Percentiles rank a stretch among this genome's conserved stretches.
Evolutionary conservation across 345 rosid species (phyloP).

Genomic region (Citropsis articulata): DNA sequence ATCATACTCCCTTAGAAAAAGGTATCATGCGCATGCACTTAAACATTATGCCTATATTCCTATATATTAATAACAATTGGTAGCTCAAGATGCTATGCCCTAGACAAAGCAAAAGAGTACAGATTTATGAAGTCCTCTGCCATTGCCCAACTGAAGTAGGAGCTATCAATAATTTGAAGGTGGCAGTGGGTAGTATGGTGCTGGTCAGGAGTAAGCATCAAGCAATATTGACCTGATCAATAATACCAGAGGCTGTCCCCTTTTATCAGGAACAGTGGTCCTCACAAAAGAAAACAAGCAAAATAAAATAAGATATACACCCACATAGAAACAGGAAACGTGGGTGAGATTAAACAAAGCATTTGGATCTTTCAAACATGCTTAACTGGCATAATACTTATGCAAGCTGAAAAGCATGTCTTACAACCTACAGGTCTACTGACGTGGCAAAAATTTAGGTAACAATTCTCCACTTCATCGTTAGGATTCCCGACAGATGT

Average conservation of each 20-base stretch:
- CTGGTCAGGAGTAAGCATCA: slow-evolving; percentile 23
- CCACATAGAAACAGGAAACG: slow-evolving; percentile 6
- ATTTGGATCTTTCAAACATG: slow-evolving; percentile 10
- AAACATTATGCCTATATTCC: neutral
- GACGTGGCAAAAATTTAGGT: neutral
- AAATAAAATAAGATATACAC: neutral
- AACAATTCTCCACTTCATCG: neutral
- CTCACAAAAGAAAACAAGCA: slow-evolving; percentile 7
- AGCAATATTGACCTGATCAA: slow-evolving; percentile 20
- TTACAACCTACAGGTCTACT: neutral
- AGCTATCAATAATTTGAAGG: slow-evolving; percentile 16
- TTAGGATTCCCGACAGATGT: neutral
- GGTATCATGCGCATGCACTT: slow-evolving; percentile 2
- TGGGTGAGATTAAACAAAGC: slow-evolving; percentile 2
- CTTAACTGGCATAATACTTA: neutral
- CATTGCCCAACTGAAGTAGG: slow-evolving; percentile 7
- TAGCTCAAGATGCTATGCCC: slow-evolving; percentile 10
- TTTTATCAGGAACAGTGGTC: slow-evolving; percentile 23
- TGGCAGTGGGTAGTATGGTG: slow-evolving; percentile 14
- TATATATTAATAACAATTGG: neutral
- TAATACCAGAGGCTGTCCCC: slow-evolving; percentile 19
- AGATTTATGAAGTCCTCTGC: slow-evolving; percentile 6
- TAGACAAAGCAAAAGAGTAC: slow-evolving; percentile 11
- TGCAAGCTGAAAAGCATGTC: neutral
- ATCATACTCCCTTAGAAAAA: neutral